Evolutionary conservation across 768 basidiomycete species (phyloP).

Genomic region (Suillus clintonianus): DNA sequence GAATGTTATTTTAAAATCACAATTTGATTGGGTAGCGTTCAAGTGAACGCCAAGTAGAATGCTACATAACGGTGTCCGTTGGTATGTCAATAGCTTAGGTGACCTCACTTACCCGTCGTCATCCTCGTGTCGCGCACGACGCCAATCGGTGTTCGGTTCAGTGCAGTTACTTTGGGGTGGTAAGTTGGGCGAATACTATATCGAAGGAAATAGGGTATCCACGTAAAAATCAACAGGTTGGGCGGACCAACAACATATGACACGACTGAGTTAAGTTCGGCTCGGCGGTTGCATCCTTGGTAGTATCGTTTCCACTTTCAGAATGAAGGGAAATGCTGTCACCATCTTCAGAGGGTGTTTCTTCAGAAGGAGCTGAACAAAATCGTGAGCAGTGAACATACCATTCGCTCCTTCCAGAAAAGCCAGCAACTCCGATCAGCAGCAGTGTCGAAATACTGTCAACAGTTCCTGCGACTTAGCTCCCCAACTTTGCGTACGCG

Average conservation of each 20-base stretch:
- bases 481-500: slow-evolving; percentile 61
- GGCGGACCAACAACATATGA: slow-evolving; percentile 8
- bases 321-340: slow-evolving; percentile 70
- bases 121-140: too few species aligned
- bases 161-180: too few species aligned
- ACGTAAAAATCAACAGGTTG: slow-evolving; percentile 9
- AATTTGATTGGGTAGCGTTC: too few species aligned
- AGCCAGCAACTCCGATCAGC: slow-evolving; percentile 84
- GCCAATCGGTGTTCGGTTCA: too few species aligned
- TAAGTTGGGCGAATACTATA: too few species aligned
- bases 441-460: slow-evolving; percentile 80
- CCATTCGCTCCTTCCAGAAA: slow-evolving; percentile 66
- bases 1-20: too few species aligned
- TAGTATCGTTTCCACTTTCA: slow-evolving; percentile 75
- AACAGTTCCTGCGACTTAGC: slow-evolving; percentile 72
- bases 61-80: too few species aligned
- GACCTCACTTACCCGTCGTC: too few species aligned
- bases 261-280: slow-evolving; percentile 39
- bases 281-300: slow-evolving; percentile 56
- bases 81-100: too few species aligned
- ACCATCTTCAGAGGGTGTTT: slow-evolving; percentile 65
- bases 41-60: too few species aligned
- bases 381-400: slow-evolving; percentile 36
- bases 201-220: slow-evolving; percentile 21
- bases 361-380: slow-evolving; percentile 50